Percentiles rank a stretch among this genome's conserved stretches.
phyloP scores from a whole-genome alignment of 768 basidiomycete genomes.

The Leccinum arenicola region DNA sequence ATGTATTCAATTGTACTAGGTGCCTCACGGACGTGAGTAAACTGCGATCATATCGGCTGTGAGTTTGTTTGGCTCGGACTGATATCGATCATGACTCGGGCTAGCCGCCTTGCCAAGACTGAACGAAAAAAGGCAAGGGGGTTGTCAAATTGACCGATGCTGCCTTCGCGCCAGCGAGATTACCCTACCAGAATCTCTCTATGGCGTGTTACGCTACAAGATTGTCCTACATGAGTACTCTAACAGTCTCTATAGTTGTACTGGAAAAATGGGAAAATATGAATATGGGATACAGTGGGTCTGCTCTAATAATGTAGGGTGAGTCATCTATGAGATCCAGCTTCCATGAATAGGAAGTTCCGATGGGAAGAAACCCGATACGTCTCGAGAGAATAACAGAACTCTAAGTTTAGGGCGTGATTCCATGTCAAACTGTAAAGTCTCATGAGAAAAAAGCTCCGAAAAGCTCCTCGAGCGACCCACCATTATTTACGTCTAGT shows the following conservation, averaged over 20 bases:
- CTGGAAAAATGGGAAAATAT: not conserved
- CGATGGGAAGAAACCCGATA: not conserved
- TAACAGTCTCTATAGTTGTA: not conserved
- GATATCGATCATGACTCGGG: not conserved
- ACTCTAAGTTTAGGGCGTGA: not conserved
- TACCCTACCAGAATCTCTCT: not conserved
- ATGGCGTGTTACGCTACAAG: not conserved
- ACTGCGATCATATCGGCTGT: not conserved
- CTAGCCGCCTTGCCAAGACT: not conserved
- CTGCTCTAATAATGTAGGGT: not conserved
- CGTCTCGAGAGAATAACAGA: conserved; percentile 4
- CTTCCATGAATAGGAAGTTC: conserved; percentile 3
- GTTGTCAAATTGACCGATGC: not conserved
- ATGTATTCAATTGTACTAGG: not conserved
- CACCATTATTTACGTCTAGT: not conserved
- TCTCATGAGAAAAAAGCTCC: conserved; percentile 4
- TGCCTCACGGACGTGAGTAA: not conserved
- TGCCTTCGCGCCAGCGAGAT: not conserved
- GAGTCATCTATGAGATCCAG: not conserved
- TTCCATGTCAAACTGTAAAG: not conserved
- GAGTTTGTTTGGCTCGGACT: not conserved
- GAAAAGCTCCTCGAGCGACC: not conserved
- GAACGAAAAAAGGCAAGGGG: not conserved
- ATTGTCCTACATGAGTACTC: not conserved
- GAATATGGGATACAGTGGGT: not conserved